phyloP scores from a whole-genome alignment of 768 basidiomycete genomes.

The Mycena albidolilacea region DNA sequence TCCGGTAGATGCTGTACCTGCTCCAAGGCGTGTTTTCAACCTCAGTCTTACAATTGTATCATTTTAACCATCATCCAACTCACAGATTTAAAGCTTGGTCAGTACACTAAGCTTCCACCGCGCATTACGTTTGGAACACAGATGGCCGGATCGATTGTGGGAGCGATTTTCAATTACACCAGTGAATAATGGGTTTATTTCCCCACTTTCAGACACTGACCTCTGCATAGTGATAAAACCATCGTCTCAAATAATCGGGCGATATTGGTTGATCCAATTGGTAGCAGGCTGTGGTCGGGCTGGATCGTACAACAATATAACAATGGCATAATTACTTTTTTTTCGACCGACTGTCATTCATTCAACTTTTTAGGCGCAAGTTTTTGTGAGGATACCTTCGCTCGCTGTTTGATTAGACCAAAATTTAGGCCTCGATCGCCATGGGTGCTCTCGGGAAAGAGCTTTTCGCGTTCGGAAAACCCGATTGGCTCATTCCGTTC shows the following conservation, averaged over 20 bases:
- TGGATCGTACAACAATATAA: constrained; percentile 68
- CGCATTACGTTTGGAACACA: constrained; percentile 65
- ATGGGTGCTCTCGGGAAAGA: constrained; percentile 70
- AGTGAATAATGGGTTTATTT: constrained; percentile 46
- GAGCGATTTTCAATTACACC: constrained; percentile 67
- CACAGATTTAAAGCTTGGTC: constrained; percentile 65
- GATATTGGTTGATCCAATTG: constrained; percentile 62
- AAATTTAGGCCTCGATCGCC: constrained; percentile 60
- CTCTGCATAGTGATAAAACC: constrained; percentile 58
- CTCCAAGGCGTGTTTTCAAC: constrained; percentile 56
- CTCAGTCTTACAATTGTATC: too few relatives aligned
- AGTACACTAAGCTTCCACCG: constrained; percentile 68
- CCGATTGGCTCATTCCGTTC: constrained; percentile 62
- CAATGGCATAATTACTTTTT: constrained; percentile 19
- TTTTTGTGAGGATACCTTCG: not conserved
- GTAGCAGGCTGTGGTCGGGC: constrained; percentile 65
- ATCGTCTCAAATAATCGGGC: constrained; percentile 63
- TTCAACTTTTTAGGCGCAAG: constrained; percentile 14
- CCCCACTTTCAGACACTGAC: not conserved
- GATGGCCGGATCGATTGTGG: constrained; percentile 63
- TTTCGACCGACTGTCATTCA: too few relatives aligned
- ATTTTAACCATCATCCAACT: constrained; percentile 26
- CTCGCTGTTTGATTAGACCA: not conserved
- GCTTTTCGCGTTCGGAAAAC: constrained; percentile 66
- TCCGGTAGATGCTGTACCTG: constrained; percentile 64